Conservation (phyloP, 2,329 filamentous ascomycete species). For the Aureobasidium sp. region DNA sequence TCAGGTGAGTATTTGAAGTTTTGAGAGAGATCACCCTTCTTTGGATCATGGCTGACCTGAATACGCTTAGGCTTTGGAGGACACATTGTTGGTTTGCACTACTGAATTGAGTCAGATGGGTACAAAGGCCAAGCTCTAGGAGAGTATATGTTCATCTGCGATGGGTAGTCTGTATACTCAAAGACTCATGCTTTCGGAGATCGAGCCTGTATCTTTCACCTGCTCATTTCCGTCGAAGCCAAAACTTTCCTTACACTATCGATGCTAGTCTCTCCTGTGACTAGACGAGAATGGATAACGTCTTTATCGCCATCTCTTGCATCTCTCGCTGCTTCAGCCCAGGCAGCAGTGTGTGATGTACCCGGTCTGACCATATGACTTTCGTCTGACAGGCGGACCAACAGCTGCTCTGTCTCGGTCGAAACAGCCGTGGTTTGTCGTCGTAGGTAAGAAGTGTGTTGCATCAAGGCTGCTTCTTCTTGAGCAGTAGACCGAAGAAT, state of each 20-base stretch:
- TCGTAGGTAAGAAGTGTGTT: constrained; percentile 21
- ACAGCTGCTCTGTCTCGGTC: constrained; percentile 18
- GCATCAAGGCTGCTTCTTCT: constrained; percentile 18
- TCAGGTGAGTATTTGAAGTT: constrained; percentile 24
- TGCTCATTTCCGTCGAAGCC: not conserved
- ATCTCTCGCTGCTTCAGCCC: not conserved
- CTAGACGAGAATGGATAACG: not conserved
- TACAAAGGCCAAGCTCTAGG: constrained; percentile 1
- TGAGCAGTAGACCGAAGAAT: constrained; percentile 16
- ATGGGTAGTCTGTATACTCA: not conserved
- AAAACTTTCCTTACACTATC: not conserved
- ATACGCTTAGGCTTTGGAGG: constrained; percentile 17
- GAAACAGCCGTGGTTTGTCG: constrained; percentile 21
- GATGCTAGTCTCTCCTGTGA: not conserved
- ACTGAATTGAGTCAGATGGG: constrained; percentile 20
- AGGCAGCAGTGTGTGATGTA: constrained; percentile 2
- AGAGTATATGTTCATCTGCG: not conserved
- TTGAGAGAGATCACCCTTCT: too few relatives aligned
- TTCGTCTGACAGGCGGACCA: constrained; percentile 25
- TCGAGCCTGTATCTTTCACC: not conserved
- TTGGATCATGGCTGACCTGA: not conserved
- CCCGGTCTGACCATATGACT: constrained; percentile 23
- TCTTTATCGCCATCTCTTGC: not conserved
- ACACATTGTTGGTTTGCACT: constrained; percentile 30
- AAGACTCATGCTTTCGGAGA: not conserved